Evolutionary conservation across 225 moss, liverwort and hornwort species (phyloP).

Genomic region (Sphagnum contortum): DNA sequence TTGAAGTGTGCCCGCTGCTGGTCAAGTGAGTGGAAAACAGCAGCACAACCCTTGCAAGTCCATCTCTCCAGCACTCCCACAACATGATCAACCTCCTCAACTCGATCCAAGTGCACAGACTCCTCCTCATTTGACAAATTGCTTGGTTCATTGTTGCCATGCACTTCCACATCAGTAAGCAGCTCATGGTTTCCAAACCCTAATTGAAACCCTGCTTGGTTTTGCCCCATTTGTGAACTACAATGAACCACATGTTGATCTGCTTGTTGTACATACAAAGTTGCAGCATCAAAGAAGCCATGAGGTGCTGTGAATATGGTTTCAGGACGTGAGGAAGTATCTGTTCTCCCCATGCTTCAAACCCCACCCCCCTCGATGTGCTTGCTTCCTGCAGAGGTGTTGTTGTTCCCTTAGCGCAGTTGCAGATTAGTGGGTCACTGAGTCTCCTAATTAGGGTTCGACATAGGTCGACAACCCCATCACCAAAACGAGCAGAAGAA

Average conservation of each 20-base stretch:
- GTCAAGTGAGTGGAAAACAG: conserved; percentile 57
- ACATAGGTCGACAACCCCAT: too few species aligned
- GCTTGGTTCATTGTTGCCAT: neutral
- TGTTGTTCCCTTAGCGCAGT: too few species aligned
- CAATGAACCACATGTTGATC: conserved; percentile 9
- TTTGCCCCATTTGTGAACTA: conserved; percentile 1
- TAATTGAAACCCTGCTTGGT: conserved; percentile 3
- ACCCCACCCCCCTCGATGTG: too few species aligned
- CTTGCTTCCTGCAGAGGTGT: too few species aligned
- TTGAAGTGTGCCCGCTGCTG: conserved; percentile 90
- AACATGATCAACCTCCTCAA: conserved; percentile 3
- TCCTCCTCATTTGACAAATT: conserved; percentile 4
- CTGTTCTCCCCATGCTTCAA: too few species aligned
- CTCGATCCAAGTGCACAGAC: neutral
- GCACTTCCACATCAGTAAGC: conserved; percentile 6
- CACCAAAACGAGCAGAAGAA: too few species aligned
- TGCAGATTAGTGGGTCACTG: too few species aligned
- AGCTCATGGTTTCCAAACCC: conserved; percentile 23
- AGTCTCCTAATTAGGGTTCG: too few species aligned
- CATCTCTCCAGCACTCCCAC: conserved; percentile 25
- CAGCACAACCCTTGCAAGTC: conserved; percentile 75
- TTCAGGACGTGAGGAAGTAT: conserved; percentile 10
- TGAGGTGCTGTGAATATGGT: conserved; percentile 42
- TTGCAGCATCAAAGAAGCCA: conserved; percentile 47
- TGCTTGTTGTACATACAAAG: conserved; percentile 20